Conservation (phyloP, 208 protist genomes). For the Paratrypanosoma confusum region DNA sequence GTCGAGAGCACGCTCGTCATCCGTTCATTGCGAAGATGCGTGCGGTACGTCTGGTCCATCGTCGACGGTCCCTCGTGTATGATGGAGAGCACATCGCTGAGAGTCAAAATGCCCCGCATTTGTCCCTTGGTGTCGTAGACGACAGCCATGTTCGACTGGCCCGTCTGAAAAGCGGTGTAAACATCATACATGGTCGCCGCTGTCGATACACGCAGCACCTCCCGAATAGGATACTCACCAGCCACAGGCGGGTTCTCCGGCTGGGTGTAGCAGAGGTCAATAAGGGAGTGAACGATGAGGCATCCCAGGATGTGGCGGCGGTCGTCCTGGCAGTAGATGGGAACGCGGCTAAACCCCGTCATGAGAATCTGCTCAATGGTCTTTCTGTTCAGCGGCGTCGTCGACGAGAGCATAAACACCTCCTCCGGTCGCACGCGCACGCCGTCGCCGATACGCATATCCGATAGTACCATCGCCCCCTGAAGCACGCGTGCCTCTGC, state of each 20-base stretch:
- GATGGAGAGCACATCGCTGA: slow-evolving; percentile 42
- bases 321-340: slow-evolving; percentile 62
- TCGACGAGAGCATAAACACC: slow-evolving; percentile 70
- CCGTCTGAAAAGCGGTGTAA: slow-evolving; percentile 51
- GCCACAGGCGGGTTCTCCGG: slow-evolving; percentile 39
- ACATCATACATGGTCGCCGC: slow-evolving; percentile 43
- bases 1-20: too few relatives aligned
- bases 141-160: slow-evolving; percentile 45
- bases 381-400: slow-evolving; percentile 36
- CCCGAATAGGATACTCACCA: slow-evolving; percentile 52
- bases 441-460: slow-evolving; percentile 43
- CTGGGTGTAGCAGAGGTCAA: slow-evolving; percentile 46
- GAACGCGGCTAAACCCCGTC: slow-evolving; percentile 71
- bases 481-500: slow-evolving; percentile 60
- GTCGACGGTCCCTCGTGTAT: too few relatives aligned
- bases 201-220: slow-evolving; percentile 44
- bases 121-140: slow-evolving; percentile 39
- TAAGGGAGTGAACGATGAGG: slow-evolving; percentile 74
- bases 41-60: slow-evolving; percentile 3
- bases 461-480: slow-evolving; percentile 59
- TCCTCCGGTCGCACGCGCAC: slow-evolving; percentile 34
- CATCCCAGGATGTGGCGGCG: slow-evolving; percentile 74
- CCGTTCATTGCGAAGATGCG: slow-evolving; percentile 10
- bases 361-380: slow-evolving; percentile 51
- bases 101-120: slow-evolving; percentile 53